A percentile compares a stretch with the other conserved stretches of the same genome.
Conservation (phyloP, 176 grass and related monocot species). For the Carex littledalei region DNA sequence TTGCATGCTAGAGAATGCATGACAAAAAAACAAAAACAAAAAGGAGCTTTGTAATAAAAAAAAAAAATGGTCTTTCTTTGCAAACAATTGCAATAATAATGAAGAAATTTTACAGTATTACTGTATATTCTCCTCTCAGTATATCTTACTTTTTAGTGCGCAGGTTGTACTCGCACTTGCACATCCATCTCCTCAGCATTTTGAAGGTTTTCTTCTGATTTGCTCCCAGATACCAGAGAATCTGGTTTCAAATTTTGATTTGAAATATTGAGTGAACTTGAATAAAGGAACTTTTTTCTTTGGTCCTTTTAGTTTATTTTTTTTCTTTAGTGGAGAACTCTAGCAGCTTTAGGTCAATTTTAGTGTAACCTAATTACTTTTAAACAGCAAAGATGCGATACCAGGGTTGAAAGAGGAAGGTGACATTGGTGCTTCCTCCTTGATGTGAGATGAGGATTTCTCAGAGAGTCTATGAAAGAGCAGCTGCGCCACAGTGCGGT, state of each 20-base stretch:
- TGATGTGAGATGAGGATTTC: neutral
- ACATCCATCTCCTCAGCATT: constrained; percentile 4
- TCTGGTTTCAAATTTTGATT: constrained; percentile 12
- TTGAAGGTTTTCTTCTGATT: constrained; percentile 15
- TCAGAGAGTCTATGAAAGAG: constrained; percentile 31
- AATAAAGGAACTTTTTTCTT: neutral
- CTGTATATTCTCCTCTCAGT: constrained; percentile 8
- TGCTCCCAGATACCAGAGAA: constrained; percentile 13
- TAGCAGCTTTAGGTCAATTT: neutral
- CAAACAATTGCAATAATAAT: neutral
- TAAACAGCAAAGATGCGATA: constrained; percentile 9
- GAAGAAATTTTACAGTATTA: neutral
- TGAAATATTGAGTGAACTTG: neutral
- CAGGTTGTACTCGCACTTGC: neutral
- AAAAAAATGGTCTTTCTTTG: neutral
- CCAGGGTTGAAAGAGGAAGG: constrained; percentile 15
- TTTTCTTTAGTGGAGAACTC: neutral
- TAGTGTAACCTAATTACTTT: neutral
- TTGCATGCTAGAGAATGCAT: neutral
- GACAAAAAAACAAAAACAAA: too few species aligned
- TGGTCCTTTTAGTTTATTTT: too few species aligned
- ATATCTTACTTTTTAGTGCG: constrained; percentile 15
- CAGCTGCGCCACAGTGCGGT: constrained; percentile 34
- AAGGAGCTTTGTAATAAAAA: neutral
- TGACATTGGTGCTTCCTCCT: constrained; percentile 19